Percentiles rank a stretch among this genome's conserved stretches.
phyloP scores from a whole-genome alignment of 1,284 basidiomycete genomes.

The Ustilago hordei region DNA sequence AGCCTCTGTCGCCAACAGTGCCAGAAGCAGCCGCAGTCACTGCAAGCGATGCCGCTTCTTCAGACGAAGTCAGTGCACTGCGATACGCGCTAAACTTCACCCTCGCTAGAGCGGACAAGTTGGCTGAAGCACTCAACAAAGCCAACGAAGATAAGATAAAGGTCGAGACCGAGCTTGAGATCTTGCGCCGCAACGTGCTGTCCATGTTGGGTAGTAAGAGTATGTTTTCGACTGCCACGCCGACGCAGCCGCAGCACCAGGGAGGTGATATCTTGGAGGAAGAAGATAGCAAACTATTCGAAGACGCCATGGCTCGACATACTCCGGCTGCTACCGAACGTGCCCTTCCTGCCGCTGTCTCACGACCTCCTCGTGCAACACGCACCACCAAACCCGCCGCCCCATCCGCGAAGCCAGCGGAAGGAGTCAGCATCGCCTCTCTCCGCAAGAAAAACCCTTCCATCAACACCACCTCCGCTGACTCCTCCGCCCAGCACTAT shows the following conservation, averaged over 20 bases:
- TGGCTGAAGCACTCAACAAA: conserved; percentile 24
- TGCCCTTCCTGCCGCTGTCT: not conserved
- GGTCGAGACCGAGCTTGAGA: conserved; percentile 33
- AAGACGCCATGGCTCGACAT: not conserved
- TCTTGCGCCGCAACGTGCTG: conserved; percentile 32
- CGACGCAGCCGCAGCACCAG: not conserved
- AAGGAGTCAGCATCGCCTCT: conserved; percentile 42
- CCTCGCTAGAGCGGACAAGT: conserved; percentile 22
- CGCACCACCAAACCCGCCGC: not conserved
- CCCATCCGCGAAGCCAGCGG: conserved; percentile 11
- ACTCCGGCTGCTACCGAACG: not conserved
- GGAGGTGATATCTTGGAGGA: conserved; percentile 4
- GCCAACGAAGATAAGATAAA: conserved; percentile 26
- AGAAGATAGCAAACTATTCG: not conserved
- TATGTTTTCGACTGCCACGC: conserved; percentile 9
- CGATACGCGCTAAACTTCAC: conserved; percentile 34
- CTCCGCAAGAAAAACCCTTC: conserved; percentile 31
- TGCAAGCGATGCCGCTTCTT: not conserved
- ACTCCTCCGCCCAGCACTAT: conserved; percentile 20
- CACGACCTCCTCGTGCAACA: conserved; percentile 13
- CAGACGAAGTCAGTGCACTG: conserved; percentile 27
- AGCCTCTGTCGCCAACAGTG: not conserved
- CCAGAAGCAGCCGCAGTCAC: not conserved
- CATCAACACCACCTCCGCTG: not conserved
- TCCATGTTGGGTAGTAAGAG: conserved; percentile 27